Base-by-base conservation (phyloP, 306 rosid species). In the Lathyrus aphaca region DNA sequence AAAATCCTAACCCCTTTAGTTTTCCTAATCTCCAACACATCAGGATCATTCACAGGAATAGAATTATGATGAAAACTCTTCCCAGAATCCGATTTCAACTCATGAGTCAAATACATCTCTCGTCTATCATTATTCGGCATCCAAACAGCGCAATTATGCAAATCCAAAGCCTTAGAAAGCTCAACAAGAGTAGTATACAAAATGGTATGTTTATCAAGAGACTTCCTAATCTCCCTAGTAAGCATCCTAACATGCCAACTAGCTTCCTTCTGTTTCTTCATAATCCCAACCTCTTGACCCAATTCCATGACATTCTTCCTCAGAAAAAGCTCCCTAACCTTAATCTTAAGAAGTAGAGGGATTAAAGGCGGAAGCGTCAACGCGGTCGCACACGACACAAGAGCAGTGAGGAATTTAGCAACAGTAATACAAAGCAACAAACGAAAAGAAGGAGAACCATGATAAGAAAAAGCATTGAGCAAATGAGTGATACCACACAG, bases 221-320 rank as follows among this genome's bases (percentile, higher is more conserved):
- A 82, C 76, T 87, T 87, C 48, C 96, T 79, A 42, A 90, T 90
- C 67, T 90, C 89, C 62, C 84, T 82, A 0, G 95, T 90, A 42
- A 90, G 82, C 96, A 90, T 90, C 73, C 96, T 77, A 37, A 90
- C 96, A 64, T 90, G 88, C 95, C 83, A 86, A 46, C 95, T 88
- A 8, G 88, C 91, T 66, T 90, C 95, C 77, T 90, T 84, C 37
- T 87, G 84, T 75, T 66, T 90, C 85, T 82, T 90, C 88, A 87
- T 90, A 84, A 86, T 77, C 75, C 91, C 96, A 82, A 90, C 89
- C 75, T 90, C 95, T 46, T 84, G 91, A 18, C 83, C 91, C 53
- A 90, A 78, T 25, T 90, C 96, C 83, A 86, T 70, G 64, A 88
- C 88, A 63, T 87, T 90, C 71, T 86, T 80, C 82, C 64, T 90